These are phyloP conservation scores for Diplodia corticola DNA, from an alignment of 2,329 filamentous ascomycete genomes.

Conservation along the genomic window DNA sequence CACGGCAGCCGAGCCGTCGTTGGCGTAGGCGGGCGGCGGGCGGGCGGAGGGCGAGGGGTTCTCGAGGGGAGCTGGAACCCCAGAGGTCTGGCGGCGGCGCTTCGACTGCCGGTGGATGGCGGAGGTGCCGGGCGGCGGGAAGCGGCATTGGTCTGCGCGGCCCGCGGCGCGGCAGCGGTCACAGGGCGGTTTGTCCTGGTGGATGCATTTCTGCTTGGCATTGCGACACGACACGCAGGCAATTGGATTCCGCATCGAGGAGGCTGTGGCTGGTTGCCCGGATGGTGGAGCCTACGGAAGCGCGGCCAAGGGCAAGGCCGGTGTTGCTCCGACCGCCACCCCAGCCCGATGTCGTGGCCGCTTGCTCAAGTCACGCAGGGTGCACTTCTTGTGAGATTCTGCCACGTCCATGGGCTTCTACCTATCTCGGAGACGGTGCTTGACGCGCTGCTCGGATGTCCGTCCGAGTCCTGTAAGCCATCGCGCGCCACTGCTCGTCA, in stretches of 20 bases:
- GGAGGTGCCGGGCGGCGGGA: constrained; percentile 41
- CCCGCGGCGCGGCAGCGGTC: constrained; percentile 40
- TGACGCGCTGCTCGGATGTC: background rate
- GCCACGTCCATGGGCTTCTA: background rate
- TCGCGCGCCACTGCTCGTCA: background rate
- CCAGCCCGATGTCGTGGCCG: constrained; percentile 7
- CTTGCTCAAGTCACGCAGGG: background rate
- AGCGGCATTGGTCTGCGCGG: constrained; percentile 36
- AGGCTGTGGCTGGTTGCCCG: background rate
- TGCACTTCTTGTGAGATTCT: background rate
- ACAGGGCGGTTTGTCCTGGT: constrained; percentile 42
- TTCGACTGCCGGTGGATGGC: constrained; percentile 41
- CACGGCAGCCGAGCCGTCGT: constrained; percentile 30
- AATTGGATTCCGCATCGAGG: constrained; percentile 41
- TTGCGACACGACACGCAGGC: constrained; percentile 42
- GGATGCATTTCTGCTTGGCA: constrained; percentile 44
- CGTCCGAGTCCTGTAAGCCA: background rate
- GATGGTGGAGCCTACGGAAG: constrained; percentile 1
- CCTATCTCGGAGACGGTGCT: background rate
- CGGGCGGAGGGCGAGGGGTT: constrained; percentile 27
- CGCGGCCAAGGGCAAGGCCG: background rate
- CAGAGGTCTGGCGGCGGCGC: constrained; percentile 34
- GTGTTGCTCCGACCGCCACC: background rate
- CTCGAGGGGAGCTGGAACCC: constrained; percentile 23
- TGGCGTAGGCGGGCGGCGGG: constrained; percentile 10